These are phyloP conservation scores for Diaporthe citrichinensis DNA, from an alignment of 2,329 filamentous ascomycete species.

Conservation along the genomic window DNA sequence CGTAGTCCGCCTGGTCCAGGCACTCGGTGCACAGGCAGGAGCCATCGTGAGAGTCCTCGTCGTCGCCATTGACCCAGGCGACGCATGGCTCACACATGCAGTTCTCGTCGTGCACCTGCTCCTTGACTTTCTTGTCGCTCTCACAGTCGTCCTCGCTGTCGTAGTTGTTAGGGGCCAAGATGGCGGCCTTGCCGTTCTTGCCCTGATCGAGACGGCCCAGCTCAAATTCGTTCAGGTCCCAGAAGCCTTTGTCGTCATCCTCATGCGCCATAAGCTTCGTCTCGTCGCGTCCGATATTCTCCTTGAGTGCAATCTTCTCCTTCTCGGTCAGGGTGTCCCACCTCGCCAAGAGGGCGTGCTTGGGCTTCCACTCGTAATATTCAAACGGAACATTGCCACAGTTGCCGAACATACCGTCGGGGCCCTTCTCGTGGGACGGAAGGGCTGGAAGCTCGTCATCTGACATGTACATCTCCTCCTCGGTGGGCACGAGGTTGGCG, in stretches of 20 bases:
- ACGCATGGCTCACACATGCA: background rate
- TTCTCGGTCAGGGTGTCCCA: slow-evolving; percentile 56
- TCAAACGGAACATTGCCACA: slow-evolving; percentile 53
- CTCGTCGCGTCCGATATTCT: slow-evolving; percentile 48
- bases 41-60: background rate
- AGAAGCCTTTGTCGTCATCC: slow-evolving; percentile 37
- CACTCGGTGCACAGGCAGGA: slow-evolving; percentile 2
- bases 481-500: slow-evolving; percentile 63
- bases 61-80: background rate
- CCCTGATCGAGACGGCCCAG: background rate
- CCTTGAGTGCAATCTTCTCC: slow-evolving; percentile 55
- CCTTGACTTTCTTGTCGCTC: background rate
- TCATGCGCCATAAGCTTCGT: slow-evolving; percentile 43
- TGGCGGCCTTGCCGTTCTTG: background rate
- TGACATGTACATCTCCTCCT: slow-evolving; percentile 66
- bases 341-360: slow-evolving; percentile 61
- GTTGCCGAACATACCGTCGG: slow-evolving; percentile 36
- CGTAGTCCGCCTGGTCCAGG: background rate
- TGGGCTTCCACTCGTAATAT: slow-evolving; percentile 57
- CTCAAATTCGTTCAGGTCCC: slow-evolving; percentile 15
- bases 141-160: background rate
- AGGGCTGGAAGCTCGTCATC: slow-evolving; percentile 57
- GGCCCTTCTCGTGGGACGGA: slow-evolving; percentile 31
- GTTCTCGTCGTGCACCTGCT: background rate
- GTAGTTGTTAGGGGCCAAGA: background rate